Base-by-base conservation (phyloP, 768 basidiomycete genomes). In the Podaxis carcinomalis region DNA sequence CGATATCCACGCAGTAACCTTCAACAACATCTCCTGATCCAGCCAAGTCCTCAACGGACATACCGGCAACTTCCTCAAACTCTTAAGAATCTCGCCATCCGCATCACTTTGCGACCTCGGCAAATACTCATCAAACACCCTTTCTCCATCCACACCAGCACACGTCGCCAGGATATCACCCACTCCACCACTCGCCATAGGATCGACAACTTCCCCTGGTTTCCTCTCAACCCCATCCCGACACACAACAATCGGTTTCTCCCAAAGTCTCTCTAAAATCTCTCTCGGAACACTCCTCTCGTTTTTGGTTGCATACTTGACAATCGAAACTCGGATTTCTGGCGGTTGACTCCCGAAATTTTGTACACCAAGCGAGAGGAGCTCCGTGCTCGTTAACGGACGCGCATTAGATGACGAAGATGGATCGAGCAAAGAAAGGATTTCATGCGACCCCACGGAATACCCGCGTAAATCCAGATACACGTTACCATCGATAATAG, bases 331-430 rank as follows among this genome's bases (percentile, higher is more conserved):
- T 16, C 37, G 42, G 21, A 61, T 47, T 9, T 37, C 36, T 1
- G 59, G 59, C 1, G 53, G 32, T 32, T 61, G 59, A n/a, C 59
- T 61, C 35, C 44, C 44, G 7, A 55, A 61, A 7, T 61, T 61
- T 1, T 9, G 28, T 5, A 61, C 53, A 19, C 44, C 52, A 0
- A 61, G 16, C 5, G 35, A 36, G 28, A 61, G 53, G 27, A 50
- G 35, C 5, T 61, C 59, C 16, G n/a, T 16, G n/a, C 13, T 23
- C 3, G 32, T 37, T 16, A 61, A 19, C n/a, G 59, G 35, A 1
- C 35, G 16, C 21, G 52, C 14, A n/a, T 36, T 10, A 32, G 32
- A 32, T 23, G 19, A 9, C 11, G 59, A 49, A 16, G 59, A 23
- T 1, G 42, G 42, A 21, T 49, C 35, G 5, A 61, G 52, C 1